Conservation (phyloP, 2,329 filamentous ascomycete species). For the Penicillium sp. region DNA sequence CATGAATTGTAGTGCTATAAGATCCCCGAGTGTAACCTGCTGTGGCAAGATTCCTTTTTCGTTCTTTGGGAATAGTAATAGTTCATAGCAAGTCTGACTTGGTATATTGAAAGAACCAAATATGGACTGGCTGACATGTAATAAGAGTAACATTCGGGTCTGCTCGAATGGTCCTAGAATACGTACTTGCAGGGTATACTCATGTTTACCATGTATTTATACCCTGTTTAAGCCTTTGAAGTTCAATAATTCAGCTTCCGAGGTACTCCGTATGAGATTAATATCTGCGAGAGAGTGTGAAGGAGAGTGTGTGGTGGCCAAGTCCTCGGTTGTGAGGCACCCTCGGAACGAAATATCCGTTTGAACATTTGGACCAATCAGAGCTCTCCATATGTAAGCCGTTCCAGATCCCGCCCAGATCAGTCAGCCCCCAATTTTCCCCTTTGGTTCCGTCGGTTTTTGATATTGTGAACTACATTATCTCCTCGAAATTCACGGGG, state of each 20-base stretch:
- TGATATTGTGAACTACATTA: not conserved
- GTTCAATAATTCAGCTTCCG: too few relatives aligned
- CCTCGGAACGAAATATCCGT: not conserved
- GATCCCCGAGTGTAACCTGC: not conserved
- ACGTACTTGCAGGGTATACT: not conserved
- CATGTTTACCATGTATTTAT: too few relatives aligned
- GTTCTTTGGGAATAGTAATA: not conserved
- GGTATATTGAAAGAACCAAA: too few relatives aligned
- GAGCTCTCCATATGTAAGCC: not conserved
- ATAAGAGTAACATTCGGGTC: too few relatives aligned
- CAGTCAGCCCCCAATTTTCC: conserved; percentile 6
- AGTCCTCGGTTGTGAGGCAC: not conserved
- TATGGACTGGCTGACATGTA: too few relatives aligned
- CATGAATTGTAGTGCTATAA: not conserved
- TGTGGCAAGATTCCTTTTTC: not conserved
- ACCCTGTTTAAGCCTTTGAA: not conserved
- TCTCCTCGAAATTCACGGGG: not conserved
- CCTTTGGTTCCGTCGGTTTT: not conserved
- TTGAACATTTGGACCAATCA: not conserved
- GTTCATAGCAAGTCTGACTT: not conserved
- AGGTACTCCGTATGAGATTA: too few relatives aligned
- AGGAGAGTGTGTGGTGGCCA: not conserved
- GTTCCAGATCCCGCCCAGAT: not conserved
- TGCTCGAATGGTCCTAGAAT: not conserved
- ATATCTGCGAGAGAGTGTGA: too few relatives aligned